A percentile compares a stretch with the other conserved stretches of the same genome.
phyloP scores from a whole-genome alignment of 805 yeast genomes.

The Crinitomyces ghanaensis region DNA sequence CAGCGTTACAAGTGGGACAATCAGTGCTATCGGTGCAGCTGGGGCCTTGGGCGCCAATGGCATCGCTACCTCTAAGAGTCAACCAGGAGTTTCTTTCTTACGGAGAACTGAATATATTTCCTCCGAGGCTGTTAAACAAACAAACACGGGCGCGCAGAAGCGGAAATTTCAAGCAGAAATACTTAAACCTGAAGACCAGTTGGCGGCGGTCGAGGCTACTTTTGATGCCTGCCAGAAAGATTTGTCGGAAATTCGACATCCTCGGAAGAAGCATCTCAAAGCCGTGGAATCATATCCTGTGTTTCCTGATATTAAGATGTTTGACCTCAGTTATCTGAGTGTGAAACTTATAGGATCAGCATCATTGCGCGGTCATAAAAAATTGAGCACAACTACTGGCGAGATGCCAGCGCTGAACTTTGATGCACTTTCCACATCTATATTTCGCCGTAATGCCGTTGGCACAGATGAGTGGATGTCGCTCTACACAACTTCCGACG shows the following conservation, averaged over 20 bases:
- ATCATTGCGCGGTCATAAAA: conserved; percentile 22
- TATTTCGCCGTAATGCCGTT: conserved; percentile 63
- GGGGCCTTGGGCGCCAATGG: conserved; percentile 75
- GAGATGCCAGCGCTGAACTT: too few relatives aligned
- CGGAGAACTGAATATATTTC: conserved; percentile 92
- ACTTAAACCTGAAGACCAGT: conserved; percentile 42
- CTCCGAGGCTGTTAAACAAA: conserved; percentile 35
- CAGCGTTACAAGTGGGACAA: too few relatives aligned
- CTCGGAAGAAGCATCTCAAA: conserved; percentile 56
- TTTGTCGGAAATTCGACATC: conserved; percentile 50
- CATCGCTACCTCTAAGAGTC: conserved; percentile 22
- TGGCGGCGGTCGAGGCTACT: conserved; percentile 62
- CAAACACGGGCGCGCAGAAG: conserved; percentile 16
- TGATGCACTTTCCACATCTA: conserved; percentile 30
- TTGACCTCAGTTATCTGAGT: conserved; percentile 54
- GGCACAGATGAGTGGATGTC: conserved; percentile 66
- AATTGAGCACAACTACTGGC: conserved; percentile 10
- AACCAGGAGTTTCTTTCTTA: conserved; percentile 53
- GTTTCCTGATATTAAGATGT: conserved; percentile 81
- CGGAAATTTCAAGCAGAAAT: not conserved
- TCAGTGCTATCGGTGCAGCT: too few relatives aligned
- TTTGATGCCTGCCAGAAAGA: conserved; percentile 50
- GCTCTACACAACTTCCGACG: conserved; percentile 40
- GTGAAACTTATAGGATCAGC: conserved; percentile 36
- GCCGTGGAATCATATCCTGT: conserved; percentile 74